Evolutionary conservation across 345 rosid species (phyloP).

Genomic region (Linum lewisii): DNA sequence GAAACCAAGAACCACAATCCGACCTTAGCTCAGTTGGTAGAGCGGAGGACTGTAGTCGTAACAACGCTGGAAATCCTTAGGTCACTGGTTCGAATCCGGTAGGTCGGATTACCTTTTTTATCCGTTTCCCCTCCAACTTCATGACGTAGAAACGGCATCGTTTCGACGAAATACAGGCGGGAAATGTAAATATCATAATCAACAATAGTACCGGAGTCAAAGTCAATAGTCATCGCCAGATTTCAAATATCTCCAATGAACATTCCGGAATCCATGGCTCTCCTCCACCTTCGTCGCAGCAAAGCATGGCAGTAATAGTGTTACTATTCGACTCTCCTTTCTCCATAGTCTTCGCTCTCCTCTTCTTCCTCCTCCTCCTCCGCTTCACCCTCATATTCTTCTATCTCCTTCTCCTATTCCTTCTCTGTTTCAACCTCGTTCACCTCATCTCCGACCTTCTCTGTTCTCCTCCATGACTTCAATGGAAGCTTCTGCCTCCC

Average conservation of each 20-base stretch:
- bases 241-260: neutral
- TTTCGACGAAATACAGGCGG: neutral
- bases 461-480: conserved; percentile 5
- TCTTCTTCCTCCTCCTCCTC: conserved; percentile 31
- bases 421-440: conserved; percentile 32
- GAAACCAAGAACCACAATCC: conserved; percentile 9
- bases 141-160: too few relatives aligned
- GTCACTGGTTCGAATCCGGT: too few relatives aligned
- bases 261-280: neutral
- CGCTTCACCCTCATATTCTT: conserved; percentile 29
- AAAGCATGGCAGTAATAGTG: conserved; percentile 8
- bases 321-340: conserved; percentile 38
- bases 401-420: conserved; percentile 30
- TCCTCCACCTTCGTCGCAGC: neutral
- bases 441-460: conserved; percentile 28
- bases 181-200: neutral
- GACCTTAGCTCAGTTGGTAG: conserved; percentile 99
- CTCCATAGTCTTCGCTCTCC: conserved; percentile 23
- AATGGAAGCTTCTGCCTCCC: neutral
- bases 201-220: neutral
- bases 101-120: too few relatives aligned
- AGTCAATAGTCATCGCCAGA: neutral
- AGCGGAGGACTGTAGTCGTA: conserved; percentile 97
- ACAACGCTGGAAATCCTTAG: too few relatives aligned
- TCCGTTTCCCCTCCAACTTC: too few relatives aligned